A percentile compares a stretch with the other conserved stretches of the same genome.
phyloP scores from a whole-genome alignment of 2,329 filamentous ascomycete genomes.

The Teratosphaeria pseudoeucalypti region DNA sequence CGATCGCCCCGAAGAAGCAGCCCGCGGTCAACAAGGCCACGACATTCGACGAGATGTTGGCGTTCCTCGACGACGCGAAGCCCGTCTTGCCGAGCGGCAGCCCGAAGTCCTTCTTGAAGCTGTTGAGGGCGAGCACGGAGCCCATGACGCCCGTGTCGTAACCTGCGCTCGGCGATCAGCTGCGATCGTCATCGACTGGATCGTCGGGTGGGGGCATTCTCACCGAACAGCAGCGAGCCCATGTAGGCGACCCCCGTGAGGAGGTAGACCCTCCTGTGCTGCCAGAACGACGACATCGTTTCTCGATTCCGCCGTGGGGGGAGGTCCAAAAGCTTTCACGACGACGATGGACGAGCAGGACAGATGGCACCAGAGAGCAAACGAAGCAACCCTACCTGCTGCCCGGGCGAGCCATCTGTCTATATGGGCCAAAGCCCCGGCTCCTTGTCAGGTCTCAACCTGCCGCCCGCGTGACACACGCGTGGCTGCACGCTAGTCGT shows the following conservation, averaged over 20 bases:
- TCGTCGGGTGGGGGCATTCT: background rate
- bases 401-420: background rate
- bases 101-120: slow-evolving; percentile 36
- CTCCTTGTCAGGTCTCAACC: background rate
- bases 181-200: background rate
- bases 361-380: background rate
- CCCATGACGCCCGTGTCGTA: slow-evolving; percentile 56
- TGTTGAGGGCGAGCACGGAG: slow-evolving; percentile 50
- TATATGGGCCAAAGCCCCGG: background rate
- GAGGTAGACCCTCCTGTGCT: slow-evolving; percentile 36
- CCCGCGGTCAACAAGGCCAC: slow-evolving; percentile 60
- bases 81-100: slow-evolving; percentile 39
- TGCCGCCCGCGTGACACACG: background rate
- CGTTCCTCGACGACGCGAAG: slow-evolving; percentile 33
- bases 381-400: background rate
- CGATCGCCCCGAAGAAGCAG: slow-evolving; percentile 54
- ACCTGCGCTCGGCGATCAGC: background rate
- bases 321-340: too few relatives aligned
- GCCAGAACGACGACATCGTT: slow-evolving; percentile 16
- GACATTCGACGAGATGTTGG: slow-evolving; percentile 52
- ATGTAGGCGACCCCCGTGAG: slow-evolving; percentile 35
- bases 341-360: background rate
- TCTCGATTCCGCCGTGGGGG: background rate
- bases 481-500: background rate
- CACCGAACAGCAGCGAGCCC: slow-evolving; percentile 34